A percentile compares a stretch with the other conserved stretches of the same genome.
Conservation (phyloP, 495 filamentous ascomycete genomes). For the Penicillium fimorum region DNA sequence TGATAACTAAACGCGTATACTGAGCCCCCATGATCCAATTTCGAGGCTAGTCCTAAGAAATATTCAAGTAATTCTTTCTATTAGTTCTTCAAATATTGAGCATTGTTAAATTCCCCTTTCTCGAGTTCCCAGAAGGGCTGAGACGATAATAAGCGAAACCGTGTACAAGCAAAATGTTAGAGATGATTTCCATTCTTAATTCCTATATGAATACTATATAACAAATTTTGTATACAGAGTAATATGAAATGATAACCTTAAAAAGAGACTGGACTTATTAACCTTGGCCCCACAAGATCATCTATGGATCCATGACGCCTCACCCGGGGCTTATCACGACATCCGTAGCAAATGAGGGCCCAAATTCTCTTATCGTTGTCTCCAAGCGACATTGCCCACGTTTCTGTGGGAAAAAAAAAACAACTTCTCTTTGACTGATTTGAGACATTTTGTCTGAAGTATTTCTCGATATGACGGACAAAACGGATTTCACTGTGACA, state of each 20-base stretch:
- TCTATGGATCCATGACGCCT: neutral
- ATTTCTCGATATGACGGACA: constrained; percentile 10
- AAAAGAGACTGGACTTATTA: too few relatives aligned
- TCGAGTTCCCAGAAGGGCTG: too few relatives aligned
- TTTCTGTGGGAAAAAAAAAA: neutral
- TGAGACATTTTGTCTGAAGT: neutral
- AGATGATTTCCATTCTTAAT: too few relatives aligned
- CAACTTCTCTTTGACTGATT: neutral
- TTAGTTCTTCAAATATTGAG: too few relatives aligned
- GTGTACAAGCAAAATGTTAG: too few relatives aligned
- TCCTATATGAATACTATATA: too few relatives aligned
- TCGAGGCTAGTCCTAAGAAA: neutral
- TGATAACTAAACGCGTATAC: neutral
- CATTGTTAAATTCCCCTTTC: too few relatives aligned
- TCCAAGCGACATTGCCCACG: neutral
- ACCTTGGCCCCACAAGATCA: constrained; percentile 1
- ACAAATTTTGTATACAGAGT: too few relatives aligned
- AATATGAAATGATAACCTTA: too few relatives aligned
- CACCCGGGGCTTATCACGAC: constrained; percentile 30
- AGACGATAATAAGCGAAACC: too few relatives aligned
- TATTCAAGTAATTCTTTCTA: neutral
- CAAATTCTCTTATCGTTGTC: neutral
- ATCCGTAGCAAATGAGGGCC: constrained; percentile 28
- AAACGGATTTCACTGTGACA: constrained; percentile 12
- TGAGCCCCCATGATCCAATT: too few relatives aligned